Conservation (phyloP, 1,139 yeast genomes). For the Pichia cactophila region DNA sequence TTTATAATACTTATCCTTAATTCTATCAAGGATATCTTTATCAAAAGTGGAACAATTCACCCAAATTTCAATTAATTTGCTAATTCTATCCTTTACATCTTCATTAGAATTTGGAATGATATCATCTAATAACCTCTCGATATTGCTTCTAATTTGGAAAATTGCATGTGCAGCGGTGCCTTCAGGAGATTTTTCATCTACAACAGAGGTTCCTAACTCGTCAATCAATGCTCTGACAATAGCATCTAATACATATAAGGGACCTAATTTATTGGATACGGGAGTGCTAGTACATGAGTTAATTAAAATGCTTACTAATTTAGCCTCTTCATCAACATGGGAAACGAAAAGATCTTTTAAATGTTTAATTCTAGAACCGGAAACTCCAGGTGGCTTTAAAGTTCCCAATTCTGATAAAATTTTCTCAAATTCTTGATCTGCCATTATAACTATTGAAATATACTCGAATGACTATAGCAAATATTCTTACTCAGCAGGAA, state of each 20-base stretch:
- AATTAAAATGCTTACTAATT: slow-evolving; percentile 51
- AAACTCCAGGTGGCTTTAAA: slow-evolving; percentile 86
- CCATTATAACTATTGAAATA: not conserved
- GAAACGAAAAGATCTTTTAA: slow-evolving; percentile 71
- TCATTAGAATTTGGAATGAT: slow-evolving; percentile 46
- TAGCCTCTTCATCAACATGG: slow-evolving; percentile 53
- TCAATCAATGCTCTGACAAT: slow-evolving; percentile 81
- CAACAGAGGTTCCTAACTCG: slow-evolving; percentile 34
- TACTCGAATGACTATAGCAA: slow-evolving; percentile 31
- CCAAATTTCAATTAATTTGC: slow-evolving; percentile 89
- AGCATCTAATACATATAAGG: slow-evolving; percentile 86
- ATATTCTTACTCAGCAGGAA: not conserved
- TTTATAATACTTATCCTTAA: slow-evolving; percentile 54
- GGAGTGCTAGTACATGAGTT: slow-evolving; percentile 71
- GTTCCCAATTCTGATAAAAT: slow-evolving; percentile 67
- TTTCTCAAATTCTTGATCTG: slow-evolving; percentile 46
- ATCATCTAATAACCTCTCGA: slow-evolving; percentile 52
- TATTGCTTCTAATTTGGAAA: slow-evolving; percentile 48
- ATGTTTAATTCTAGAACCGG: slow-evolving; percentile 89
- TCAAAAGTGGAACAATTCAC: slow-evolving; percentile 75
- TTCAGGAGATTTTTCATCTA: slow-evolving; percentile 44
- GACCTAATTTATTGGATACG: slow-evolving; percentile 79
- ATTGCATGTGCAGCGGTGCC: slow-evolving; percentile 77
- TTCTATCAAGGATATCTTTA: slow-evolving; percentile 43
- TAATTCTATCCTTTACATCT: slow-evolving; percentile 60